Percentiles rank a stretch among this genome's conserved stretches.
Evolutionary conservation across 2,329 filamentous ascomycete genomes (phyloP).

Genomic region (Myriosclerotinia curreyana): DNA sequence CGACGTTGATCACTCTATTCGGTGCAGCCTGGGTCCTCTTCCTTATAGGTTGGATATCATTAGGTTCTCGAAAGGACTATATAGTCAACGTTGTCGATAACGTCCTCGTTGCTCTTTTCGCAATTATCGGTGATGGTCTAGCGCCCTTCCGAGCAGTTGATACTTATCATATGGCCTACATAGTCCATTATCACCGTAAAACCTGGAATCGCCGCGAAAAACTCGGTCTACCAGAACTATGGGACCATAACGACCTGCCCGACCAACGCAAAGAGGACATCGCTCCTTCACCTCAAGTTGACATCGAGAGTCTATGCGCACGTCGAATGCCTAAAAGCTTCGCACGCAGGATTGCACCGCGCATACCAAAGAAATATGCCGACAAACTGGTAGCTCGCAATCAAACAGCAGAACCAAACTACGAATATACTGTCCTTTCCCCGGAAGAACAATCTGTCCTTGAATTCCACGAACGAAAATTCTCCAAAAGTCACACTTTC

Average conservation of each 20-base stretch:
- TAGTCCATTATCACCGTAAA: slow-evolving; percentile 62
- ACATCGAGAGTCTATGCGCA: slow-evolving; percentile 40
- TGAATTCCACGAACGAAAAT: slow-evolving; percentile 72
- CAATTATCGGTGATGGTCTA: slow-evolving; percentile 65
- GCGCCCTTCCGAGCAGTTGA: slow-evolving; percentile 75
- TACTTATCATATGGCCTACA: slow-evolving; percentile 83
- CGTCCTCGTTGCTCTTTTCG: slow-evolving; percentile 66
- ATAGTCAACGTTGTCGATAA: slow-evolving; percentile 67
- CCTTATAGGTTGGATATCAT: slow-evolving; percentile 85
- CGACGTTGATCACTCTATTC: slow-evolving; percentile 78
- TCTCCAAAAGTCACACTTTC: slow-evolving; percentile 80
- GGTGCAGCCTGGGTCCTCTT: slow-evolving; percentile 85
- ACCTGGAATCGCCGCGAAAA: slow-evolving; percentile 52
- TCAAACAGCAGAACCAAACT: slow-evolving; percentile 28
- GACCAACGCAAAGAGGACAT: slow-evolving; percentile 42
- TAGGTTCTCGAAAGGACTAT: slow-evolving; percentile 68
- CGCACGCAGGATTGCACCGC: slow-evolving; percentile 28
- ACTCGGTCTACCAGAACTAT: slow-evolving; percentile 57
- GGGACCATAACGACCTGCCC: slow-evolving; percentile 54
- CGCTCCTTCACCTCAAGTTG: slow-evolving; percentile 40
- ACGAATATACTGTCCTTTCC: slow-evolving; percentile 61
- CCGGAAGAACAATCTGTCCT: slow-evolving; percentile 66
- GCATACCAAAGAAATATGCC: slow-evolving; percentile 31
- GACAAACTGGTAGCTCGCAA: slow-evolving; percentile 26
- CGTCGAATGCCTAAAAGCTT: slow-evolving; percentile 27